These are phyloP conservation scores for Bryum argenteum DNA, from an alignment of 225 moss, liverwort and hornwort species.

Conservation along the genomic window DNA sequence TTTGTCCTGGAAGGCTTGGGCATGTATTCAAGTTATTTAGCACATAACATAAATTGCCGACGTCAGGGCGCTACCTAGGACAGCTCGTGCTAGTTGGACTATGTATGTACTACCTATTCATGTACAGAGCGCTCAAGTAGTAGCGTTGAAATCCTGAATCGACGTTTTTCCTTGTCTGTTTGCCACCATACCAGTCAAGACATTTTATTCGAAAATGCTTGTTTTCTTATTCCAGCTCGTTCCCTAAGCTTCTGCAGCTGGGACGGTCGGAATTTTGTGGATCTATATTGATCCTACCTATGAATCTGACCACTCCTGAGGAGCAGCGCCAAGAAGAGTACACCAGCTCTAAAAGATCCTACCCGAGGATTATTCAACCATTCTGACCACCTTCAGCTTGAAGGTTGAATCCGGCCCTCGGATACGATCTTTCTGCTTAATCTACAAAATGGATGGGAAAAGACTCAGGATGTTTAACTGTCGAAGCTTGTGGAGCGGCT, in stretches of 20 bases:
- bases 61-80: background rate
- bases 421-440: slow-evolving; percentile 39
- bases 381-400: slow-evolving; percentile 14
- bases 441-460: slow-evolving; percentile 25
- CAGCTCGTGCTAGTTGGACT: background rate
- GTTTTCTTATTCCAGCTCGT: slow-evolving; percentile 54
- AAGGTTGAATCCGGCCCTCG: slow-evolving; percentile 34
- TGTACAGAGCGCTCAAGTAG: slow-evolving; percentile 16
- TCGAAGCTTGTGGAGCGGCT: slow-evolving; percentile 62
- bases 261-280: slow-evolving; percentile 45
- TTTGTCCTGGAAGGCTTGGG: background rate
- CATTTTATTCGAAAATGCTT: background rate
- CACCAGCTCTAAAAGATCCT: slow-evolving; percentile 42
- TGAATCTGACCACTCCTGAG: slow-evolving; percentile 12
- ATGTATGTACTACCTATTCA: background rate
- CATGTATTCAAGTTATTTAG: slow-evolving; percentile 10
- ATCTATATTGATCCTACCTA: slow-evolving; percentile 21
- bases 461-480: slow-evolving; percentile 20
- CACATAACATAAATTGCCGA: background rate
- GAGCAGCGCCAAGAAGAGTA: background rate
- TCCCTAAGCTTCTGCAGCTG: slow-evolving; percentile 45
- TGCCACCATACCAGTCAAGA: slow-evolving; percentile 5
- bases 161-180: slow-evolving; percentile 18
- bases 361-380: slow-evolving; percentile 38
- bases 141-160: slow-evolving; percentile 7